Conservation (phyloP, 169 alveolate species). For the Plasmodium malariae region DNA sequence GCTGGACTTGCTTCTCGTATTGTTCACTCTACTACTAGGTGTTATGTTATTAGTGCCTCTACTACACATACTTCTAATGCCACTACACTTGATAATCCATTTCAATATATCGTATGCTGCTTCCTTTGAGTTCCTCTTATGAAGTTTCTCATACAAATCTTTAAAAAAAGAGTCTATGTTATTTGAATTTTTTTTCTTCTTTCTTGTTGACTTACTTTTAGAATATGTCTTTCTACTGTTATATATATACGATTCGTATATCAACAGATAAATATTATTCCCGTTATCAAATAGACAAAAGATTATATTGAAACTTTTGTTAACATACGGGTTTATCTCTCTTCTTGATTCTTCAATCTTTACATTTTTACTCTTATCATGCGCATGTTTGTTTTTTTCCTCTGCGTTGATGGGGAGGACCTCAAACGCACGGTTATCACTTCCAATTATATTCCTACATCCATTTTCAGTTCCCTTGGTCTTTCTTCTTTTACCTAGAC, state of each 20-base stretch:
- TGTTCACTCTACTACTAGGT: not conserved
- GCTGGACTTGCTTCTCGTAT: not conserved
- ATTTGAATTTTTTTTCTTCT: slow-evolving; percentile 40
- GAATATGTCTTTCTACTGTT: slow-evolving; percentile 39
- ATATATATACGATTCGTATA: slow-evolving; percentile 53
- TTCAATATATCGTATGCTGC: slow-evolving; percentile 19
- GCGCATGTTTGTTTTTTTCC: not conserved
- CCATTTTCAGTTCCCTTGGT: too few relatives aligned
- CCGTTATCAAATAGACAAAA: slow-evolving; percentile 59
- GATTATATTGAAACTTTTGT: slow-evolving; percentile 40
- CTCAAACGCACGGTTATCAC: too few relatives aligned
- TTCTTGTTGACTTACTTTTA: slow-evolving; percentile 19
- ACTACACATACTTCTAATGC: not conserved
- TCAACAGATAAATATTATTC: slow-evolving; percentile 26
- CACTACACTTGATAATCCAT: not conserved
- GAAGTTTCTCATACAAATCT: slow-evolving; percentile 26
- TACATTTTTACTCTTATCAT: not conserved
- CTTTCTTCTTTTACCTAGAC: too few relatives aligned
- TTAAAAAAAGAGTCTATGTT: slow-evolving; percentile 45
- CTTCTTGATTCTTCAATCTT: not conserved
- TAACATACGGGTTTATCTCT: not conserved
- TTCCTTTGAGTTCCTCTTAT: slow-evolving; percentile 24
- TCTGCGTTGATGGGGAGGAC: not conserved
- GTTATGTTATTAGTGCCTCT: not conserved
- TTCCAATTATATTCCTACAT: too few relatives aligned